Percentiles rank a stretch among this genome's conserved stretches.
Evolutionary conservation across 2,329 filamentous ascomycete species (phyloP).

Genomic region (Acrocalymma vagum): DNA sequence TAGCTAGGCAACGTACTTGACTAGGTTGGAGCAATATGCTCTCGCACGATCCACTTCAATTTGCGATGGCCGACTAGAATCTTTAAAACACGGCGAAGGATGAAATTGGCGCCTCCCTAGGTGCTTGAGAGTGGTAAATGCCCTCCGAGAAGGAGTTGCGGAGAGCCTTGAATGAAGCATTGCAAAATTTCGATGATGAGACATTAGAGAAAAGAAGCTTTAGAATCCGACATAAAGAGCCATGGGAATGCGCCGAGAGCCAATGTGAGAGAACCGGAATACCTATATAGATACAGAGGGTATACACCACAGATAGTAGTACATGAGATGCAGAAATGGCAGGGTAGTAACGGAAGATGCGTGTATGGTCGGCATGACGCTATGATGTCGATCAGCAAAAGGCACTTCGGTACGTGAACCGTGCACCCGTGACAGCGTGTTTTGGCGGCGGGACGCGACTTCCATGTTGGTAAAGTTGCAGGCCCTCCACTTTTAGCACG

Average conservation of each 20-base stretch:
- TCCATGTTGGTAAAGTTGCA: constrained; percentile 5
- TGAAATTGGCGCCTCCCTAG: constrained; percentile 28
- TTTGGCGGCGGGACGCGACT: constrained; percentile 32
- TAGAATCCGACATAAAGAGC: constrained; percentile 1
- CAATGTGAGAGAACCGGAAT: background rate
- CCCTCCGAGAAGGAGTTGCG: constrained; percentile 27
- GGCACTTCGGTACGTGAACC: constrained; percentile 20
- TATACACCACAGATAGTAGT: constrained; percentile 4
- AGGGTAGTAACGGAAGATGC: constrained; percentile 15
- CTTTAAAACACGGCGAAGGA: constrained; percentile 27
- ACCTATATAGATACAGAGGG: too few species aligned
- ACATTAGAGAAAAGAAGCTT: background rate
- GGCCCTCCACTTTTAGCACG: constrained; percentile 4
- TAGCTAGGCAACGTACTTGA: constrained; percentile 53
- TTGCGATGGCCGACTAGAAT: constrained; percentile 38
- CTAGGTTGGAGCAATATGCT: constrained; percentile 66
- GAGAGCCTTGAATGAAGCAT: constrained; percentile 33
- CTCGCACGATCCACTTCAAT: constrained; percentile 63
- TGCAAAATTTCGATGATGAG: constrained; percentile 19
- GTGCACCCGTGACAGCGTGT: constrained; percentile 42
- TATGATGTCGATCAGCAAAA: constrained; percentile 29
- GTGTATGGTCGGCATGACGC: constrained; percentile 29
- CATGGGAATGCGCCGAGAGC: constrained; percentile 12
- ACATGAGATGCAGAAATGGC: constrained; percentile 3
- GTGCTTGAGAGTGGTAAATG: constrained; percentile 7